Percentiles rank a stretch among this genome's conserved stretches.
These are phyloP conservation scores for Aristolochia contorta DNA, from an alignment of 164 flowering plant species.

Conservation along the genomic window DNA sequence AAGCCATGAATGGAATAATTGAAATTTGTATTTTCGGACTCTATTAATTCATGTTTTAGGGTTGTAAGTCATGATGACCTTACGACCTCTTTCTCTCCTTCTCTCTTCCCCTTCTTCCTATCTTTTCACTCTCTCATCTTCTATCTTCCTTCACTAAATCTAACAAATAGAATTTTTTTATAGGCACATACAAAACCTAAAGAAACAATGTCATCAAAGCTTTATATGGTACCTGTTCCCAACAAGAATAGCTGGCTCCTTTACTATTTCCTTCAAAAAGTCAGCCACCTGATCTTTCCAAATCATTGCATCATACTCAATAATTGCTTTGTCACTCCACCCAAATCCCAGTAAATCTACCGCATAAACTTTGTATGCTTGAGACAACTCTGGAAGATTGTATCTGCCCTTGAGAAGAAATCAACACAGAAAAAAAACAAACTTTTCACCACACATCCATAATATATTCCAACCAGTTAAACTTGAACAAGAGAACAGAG, in stretches of 20 bases:
- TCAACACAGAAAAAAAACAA: not conserved
- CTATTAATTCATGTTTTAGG: too few species aligned
- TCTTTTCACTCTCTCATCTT: too few species aligned
- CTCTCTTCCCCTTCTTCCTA: too few species aligned
- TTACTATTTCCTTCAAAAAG: constrained; percentile 80
- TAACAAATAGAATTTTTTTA: too few species aligned
- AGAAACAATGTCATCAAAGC: too few species aligned
- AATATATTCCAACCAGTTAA: not conserved
- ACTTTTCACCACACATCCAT: not conserved
- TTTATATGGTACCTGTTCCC: constrained; percentile 67
- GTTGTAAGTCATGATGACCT: too few species aligned
- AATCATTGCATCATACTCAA: constrained; percentile 82
- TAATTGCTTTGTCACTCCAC: constrained; percentile 93
- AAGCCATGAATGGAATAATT: too few species aligned
- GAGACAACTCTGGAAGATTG: constrained; percentile 87
- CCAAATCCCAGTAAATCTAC: constrained; percentile 93
- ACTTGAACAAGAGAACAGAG: not conserved
- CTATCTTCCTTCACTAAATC: too few species aligned
- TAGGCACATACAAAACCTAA: too few species aligned
- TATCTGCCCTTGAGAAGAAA: constrained; percentile 37
- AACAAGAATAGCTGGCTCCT: constrained; percentile 77
- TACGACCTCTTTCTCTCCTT: too few species aligned
- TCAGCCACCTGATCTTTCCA: constrained; percentile 95
- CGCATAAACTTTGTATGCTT: constrained; percentile 83
- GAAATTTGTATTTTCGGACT: too few species aligned